These are phyloP conservation scores for Edaphochlamys debaryana DNA, from an alignment of 139 green algal species.

Conservation along the genomic window DNA sequence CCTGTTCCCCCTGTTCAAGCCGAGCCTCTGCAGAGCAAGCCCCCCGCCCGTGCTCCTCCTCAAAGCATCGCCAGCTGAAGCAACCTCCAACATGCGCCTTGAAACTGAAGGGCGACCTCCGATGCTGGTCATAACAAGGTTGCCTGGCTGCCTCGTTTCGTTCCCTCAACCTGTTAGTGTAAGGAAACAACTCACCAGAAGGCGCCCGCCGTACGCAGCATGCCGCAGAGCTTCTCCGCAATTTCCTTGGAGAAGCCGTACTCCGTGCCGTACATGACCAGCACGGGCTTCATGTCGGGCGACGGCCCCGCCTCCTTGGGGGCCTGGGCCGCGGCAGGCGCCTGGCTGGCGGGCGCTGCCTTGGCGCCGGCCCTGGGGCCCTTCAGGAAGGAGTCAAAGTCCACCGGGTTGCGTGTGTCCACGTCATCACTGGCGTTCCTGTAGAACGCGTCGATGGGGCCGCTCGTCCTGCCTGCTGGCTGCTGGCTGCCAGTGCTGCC, in stretches of 20 bases:
- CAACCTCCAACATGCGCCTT: too few species aligned
- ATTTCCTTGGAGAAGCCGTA: slow-evolving; percentile 91
- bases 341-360: neutral
- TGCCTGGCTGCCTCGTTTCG: too few species aligned
- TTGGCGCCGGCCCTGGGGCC: neutral
- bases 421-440: slow-evolving; percentile 28
- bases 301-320: neutral
- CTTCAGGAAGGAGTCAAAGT: slow-evolving; percentile 55
- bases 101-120: too few species aligned
- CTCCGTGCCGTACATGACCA: slow-evolving; percentile 89
- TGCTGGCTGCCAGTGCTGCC: slow-evolving; percentile 37
- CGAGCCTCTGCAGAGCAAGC: too few species aligned
- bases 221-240: slow-evolving; percentile 73
- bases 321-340: neutral
- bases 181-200: slow-evolving; percentile 60
- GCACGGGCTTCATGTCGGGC: slow-evolving; percentile 59
- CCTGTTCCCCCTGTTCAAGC: too few species aligned
- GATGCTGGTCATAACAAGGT: too few species aligned
- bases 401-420: slow-evolving; percentile 44
- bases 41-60: too few species aligned
- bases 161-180: too few species aligned
- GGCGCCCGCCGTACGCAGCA: slow-evolving; percentile 44
- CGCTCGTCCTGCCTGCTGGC: neutral
- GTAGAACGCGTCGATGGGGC: slow-evolving; percentile 28
- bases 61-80: too few species aligned